phyloP scores from a whole-genome alignment of 306 rosid genomes.

The Cyclanthera cordifolia region DNA sequence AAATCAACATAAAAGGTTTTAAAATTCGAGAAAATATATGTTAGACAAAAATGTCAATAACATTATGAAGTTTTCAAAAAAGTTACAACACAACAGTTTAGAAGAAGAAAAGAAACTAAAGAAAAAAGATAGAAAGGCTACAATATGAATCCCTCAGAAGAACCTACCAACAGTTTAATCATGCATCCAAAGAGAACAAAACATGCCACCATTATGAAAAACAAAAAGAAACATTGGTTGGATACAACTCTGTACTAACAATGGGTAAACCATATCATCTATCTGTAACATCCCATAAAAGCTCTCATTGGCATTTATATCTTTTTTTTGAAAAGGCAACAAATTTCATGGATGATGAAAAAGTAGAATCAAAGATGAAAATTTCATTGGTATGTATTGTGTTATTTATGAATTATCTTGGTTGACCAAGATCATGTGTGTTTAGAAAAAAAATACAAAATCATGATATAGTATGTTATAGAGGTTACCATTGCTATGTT shows the following conservation, averaged over 20 bases:
- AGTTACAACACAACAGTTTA: not conserved
- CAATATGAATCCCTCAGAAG: not conserved
- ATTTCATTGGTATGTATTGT: too few relatives aligned
- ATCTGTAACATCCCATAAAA: not conserved
- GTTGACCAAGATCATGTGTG: too few relatives aligned
- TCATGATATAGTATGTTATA: too few relatives aligned
- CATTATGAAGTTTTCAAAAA: not conserved
- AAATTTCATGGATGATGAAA: too few relatives aligned
- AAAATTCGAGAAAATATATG: constrained; percentile 8
- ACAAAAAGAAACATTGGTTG: not conserved
- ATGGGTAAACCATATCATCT: not conserved
- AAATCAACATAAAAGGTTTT: not conserved
- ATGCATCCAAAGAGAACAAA: not conserved
- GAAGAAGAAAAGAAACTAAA: not conserved
- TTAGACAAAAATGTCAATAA: not conserved
- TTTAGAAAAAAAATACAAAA: too few relatives aligned
- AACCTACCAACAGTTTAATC: not conserved
- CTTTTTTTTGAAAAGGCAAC: too few relatives aligned
- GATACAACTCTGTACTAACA: not conserved
- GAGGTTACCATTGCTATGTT: too few relatives aligned
- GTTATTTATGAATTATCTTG: too few relatives aligned
- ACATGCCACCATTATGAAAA: not conserved
- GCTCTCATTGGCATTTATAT: not conserved
- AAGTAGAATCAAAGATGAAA: too few relatives aligned
- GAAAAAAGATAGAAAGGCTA: not conserved